phyloP scores from a whole-genome alignment of 768 basidiomycete species.

The Mycena galericulata region DNA sequence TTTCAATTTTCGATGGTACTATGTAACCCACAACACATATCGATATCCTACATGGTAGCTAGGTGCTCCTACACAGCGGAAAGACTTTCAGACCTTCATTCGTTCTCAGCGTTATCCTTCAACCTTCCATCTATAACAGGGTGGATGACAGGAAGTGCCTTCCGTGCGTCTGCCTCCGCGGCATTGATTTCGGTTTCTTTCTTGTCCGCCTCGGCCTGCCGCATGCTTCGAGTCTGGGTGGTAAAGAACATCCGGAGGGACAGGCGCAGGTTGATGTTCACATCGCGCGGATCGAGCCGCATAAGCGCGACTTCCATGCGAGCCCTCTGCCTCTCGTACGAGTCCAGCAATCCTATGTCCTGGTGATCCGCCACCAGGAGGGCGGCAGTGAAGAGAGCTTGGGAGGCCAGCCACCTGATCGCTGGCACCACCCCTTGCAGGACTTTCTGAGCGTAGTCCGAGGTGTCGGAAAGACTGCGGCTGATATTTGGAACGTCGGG shows the following conservation, averaged over 20 bases:
- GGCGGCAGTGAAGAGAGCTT: slow-evolving; percentile 23
- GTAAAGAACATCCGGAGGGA: slow-evolving; percentile 16
- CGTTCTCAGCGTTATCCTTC: slow-evolving; percentile 37
- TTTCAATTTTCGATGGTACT: too few relatives aligned
- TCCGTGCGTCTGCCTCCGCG: slow-evolving; percentile 22
- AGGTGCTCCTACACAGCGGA: not conserved
- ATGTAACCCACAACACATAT: too few relatives aligned
- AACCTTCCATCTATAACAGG: slow-evolving; percentile 50
- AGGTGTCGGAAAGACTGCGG: slow-evolving; percentile 10
- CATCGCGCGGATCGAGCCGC: slow-evolving; percentile 21
- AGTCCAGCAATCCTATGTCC: slow-evolving; percentile 26
- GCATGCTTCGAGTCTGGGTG: slow-evolving; percentile 12
- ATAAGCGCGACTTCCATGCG: slow-evolving; percentile 26
- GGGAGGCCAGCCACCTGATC: slow-evolving; percentile 26
- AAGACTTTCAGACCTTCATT: slow-evolving; percentile 13
- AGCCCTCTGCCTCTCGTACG: slow-evolving; percentile 48
- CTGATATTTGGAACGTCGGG: slow-evolving; percentile 10
- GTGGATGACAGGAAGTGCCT: slow-evolving; percentile 46
- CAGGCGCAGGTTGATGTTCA: slow-evolving; percentile 24
- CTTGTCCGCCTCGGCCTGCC: slow-evolving; percentile 23
- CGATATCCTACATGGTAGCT: not conserved
- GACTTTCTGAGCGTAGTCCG: slow-evolving; percentile 18
- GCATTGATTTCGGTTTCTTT: slow-evolving; percentile 21
- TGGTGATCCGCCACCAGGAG: slow-evolving; percentile 28
- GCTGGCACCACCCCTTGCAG: slow-evolving; percentile 21